A percentile compares a stretch with the other conserved stretches of the same genome.
These are phyloP conservation scores for Curvularia verruculosa DNA, from an alignment of 2,329 filamentous ascomycete species.

Conservation along the genomic window DNA sequence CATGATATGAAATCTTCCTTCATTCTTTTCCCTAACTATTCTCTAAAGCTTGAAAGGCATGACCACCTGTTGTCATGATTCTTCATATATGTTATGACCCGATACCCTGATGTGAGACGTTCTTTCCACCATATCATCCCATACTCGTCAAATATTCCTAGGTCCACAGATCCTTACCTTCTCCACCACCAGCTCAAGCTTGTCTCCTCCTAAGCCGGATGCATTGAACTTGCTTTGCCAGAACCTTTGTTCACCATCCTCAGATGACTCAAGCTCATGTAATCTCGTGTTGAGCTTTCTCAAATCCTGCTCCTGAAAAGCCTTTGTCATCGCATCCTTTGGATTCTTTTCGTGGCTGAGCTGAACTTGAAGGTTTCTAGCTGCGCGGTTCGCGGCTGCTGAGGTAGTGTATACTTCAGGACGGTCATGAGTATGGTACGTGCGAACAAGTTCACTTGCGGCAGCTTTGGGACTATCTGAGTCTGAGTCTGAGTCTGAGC, in stretches of 20 bases:
- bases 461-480: not conserved
- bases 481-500: not conserved
- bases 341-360: conserved; percentile 29
- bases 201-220: conserved; percentile 21
- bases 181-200: conserved; percentile 34
- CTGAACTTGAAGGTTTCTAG: conserved; percentile 32
- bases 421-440: conserved; percentile 16
- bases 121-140: not conserved
- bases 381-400: conserved; percentile 34
- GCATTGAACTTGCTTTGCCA: conserved; percentile 37
- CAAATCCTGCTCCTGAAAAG: conserved; percentile 26
- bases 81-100: too few species aligned
- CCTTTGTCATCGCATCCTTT: conserved; percentile 1
- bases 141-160: conserved; percentile 31
- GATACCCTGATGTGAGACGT: not conserved
- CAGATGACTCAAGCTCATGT: conserved; percentile 10
- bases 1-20: not conserved
- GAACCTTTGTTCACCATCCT: conserved; percentile 14
- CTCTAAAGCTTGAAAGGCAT: too few species aligned
- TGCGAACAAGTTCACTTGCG: conserved; percentile 4
- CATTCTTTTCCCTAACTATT: too few species aligned
- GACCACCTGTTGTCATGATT: too few species aligned
- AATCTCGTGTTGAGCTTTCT: conserved; percentile 22
- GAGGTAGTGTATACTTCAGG: conserved; percentile 34
- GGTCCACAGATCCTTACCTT: conserved; percentile 32